Conservation (phyloP, 2,329 filamentous ascomycete species). For the Conoideocrella luteorostrata region DNA sequence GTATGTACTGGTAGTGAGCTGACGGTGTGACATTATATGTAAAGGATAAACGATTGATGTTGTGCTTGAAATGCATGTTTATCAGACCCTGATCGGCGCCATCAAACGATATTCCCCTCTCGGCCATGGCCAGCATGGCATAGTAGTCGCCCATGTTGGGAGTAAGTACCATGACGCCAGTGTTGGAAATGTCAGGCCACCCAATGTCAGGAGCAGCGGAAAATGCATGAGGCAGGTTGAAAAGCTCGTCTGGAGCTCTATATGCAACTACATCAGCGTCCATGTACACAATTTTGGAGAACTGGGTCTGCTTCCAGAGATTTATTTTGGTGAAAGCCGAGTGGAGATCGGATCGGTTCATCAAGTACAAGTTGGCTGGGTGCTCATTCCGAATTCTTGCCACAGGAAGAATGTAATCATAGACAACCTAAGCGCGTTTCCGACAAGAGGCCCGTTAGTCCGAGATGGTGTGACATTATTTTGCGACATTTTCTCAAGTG, state of each 20-base stretch:
- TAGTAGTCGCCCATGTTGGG: slow-evolving; percentile 86
- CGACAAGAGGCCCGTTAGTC: not conserved
- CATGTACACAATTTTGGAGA: slow-evolving; percentile 86
- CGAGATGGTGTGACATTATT: not conserved
- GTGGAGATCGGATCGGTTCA: slow-evolving; percentile 84
- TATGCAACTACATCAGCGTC: slow-evolving; percentile 92
- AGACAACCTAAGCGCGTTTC: slow-evolving; percentile 56
- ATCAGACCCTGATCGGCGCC: slow-evolving; percentile 92
- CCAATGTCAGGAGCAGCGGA: slow-evolving; percentile 86
- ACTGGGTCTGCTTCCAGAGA: slow-evolving; percentile 86
- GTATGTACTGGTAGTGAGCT: slow-evolving; percentile 94
- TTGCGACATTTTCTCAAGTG: not conserved
- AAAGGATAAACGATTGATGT: slow-evolving; percentile 85
- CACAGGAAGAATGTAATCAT: slow-evolving; percentile 84
- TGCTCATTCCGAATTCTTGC: slow-evolving; percentile 69
- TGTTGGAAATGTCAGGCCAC: slow-evolving; percentile 98
- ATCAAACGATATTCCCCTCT: slow-evolving; percentile 87
- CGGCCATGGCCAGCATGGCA: slow-evolving; percentile 75
- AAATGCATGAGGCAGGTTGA: slow-evolving; percentile 55
- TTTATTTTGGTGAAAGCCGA: slow-evolving; percentile 96
- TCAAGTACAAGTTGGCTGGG: slow-evolving; percentile 79
- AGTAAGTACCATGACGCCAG: slow-evolving; percentile 87
- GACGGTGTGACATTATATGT: slow-evolving; percentile 96
- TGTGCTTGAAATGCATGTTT: slow-evolving; percentile 85
- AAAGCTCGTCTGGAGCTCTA: slow-evolving; percentile 87